Conservation (phyloP, 371 early-diverging fungal species). For the Thermomucor indicae-seudaticae region DNA sequence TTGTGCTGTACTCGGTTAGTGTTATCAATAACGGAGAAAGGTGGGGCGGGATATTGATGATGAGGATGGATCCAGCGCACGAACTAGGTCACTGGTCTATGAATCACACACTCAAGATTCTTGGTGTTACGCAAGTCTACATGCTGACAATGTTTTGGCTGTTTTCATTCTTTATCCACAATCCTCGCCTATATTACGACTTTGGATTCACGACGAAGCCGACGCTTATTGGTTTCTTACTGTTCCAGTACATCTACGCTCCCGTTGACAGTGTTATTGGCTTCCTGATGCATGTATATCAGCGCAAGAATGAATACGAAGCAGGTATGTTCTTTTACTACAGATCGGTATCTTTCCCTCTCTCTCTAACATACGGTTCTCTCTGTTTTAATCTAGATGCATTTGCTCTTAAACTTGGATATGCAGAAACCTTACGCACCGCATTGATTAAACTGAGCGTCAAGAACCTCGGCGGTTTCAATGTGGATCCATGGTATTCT, state of each 20-base stretch:
- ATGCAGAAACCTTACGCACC: slow-evolving; percentile 68
- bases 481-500: slow-evolving; percentile 88
- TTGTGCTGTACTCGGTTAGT: slow-evolving; percentile 83
- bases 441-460: slow-evolving; percentile 89
- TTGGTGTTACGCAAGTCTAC: slow-evolving; percentile 73
- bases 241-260: slow-evolving; percentile 78
- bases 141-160: slow-evolving; percentile 80
- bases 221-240: slow-evolving; percentile 80
- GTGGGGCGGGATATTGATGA: neutral
- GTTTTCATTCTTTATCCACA: slow-evolving; percentile 75
- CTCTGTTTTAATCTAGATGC: slow-evolving; percentile 52
- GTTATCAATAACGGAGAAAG: neutral
- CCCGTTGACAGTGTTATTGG: slow-evolving; percentile 77
- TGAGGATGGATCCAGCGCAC: slow-evolving; percentile 55
- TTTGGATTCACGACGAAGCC: slow-evolving; percentile 84
- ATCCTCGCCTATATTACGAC: slow-evolving; percentile 68
- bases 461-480: slow-evolving; percentile 89
- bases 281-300: slow-evolving; percentile 74
- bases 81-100: slow-evolving; percentile 98
- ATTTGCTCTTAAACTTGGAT: slow-evolving; percentile 89
- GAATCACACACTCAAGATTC: slow-evolving; percentile 78
- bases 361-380: neutral
- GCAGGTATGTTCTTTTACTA: slow-evolving; percentile 47
- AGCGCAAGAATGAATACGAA: slow-evolving; percentile 90
- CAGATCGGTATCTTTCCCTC: no score